Evolutionary conservation across 768 basidiomycete species (phyloP).

Genomic region (Podaxis mareebaensis): DNA sequence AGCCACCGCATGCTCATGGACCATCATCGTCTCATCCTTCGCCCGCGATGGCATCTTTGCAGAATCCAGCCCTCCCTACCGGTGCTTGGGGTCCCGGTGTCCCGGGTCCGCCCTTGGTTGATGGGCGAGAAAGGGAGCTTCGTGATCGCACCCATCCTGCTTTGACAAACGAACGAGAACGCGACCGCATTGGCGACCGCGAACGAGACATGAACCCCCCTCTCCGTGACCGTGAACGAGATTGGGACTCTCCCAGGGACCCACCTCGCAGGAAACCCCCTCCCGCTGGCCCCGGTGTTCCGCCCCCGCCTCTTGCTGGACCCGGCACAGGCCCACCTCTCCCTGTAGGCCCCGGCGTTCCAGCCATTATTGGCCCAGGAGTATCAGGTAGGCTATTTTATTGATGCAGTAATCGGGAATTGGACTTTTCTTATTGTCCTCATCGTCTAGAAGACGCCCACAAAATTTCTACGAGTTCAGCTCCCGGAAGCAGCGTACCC

Average conservation of each 20-base stretch:
- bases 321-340: slow-evolving; percentile 14
- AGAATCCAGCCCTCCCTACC: slow-evolving; percentile 8
- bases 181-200: slow-evolving; percentile 12
- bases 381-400: slow-evolving; percentile 6
- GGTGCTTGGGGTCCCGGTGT: slow-evolving; percentile 15
- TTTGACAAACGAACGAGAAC: slow-evolving; percentile 12
- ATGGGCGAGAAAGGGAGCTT: slow-evolving; percentile 16
- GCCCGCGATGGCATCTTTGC: slow-evolving; percentile 19
- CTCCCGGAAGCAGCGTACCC: slow-evolving; percentile 13
- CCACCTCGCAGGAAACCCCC: slow-evolving; percentile 5
- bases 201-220: slow-evolving; percentile 14
- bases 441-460: slow-evolving; percentile 6
- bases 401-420: neutral
- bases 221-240: slow-evolving; percentile 12
- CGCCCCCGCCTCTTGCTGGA: slow-evolving; percentile 10
- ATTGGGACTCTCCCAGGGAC: slow-evolving; percentile 6
- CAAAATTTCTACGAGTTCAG: slow-evolving; percentile 15
- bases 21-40: slow-evolving; percentile 19
- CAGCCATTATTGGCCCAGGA: slow-evolving; percentile 12
- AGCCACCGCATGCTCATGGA: slow-evolving; percentile 13
- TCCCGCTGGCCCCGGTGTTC: slow-evolving; percentile 12
- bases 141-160: slow-evolving; percentile 16
- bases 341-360: slow-evolving; percentile 12
- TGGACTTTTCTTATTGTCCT: slow-evolving; percentile 1
- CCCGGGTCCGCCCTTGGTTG: slow-evolving; percentile 11